Conservation (phyloP, 345 rosid genomes). For the Eucalyptus curtisii region DNA sequence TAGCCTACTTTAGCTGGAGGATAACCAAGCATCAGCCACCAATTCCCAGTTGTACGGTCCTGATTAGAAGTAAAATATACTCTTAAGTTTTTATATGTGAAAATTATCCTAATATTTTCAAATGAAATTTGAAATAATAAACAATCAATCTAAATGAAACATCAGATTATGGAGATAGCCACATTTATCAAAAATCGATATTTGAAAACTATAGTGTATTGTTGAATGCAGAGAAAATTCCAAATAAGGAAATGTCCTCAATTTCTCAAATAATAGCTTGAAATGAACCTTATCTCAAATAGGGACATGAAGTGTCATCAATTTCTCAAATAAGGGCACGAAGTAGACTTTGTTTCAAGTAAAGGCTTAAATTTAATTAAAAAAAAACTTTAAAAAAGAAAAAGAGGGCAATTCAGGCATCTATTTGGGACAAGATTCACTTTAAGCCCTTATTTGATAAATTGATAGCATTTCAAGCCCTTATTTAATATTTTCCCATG, state of each 20-base stretch:
- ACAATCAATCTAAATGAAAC: background rate
- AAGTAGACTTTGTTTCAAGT: accelerated
- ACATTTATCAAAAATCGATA: background rate
- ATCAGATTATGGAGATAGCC: background rate
- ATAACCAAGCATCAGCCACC: background rate
- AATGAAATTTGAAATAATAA: background rate
- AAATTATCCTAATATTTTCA: background rate
- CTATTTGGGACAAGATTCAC: background rate
- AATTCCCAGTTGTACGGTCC: background rate
- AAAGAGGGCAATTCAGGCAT: no score
- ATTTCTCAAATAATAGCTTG: background rate
- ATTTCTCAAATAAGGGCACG: no score
- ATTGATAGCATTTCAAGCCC: background rate
- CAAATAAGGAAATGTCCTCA: background rate
- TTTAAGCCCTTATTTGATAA: no score
- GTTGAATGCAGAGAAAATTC: background rate
- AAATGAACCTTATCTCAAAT: no score
- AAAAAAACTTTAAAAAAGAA: no score
- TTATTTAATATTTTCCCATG: background rate
- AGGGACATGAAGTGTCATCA: no score
- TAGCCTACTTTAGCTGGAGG: background rate
- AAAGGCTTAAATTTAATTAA: no score
- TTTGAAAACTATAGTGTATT: background rate
- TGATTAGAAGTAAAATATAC: background rate
- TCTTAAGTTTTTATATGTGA: background rate